phyloP scores from a whole-genome alignment of 495 filamentous ascomycete species.

The Xylaria nigripes region DNA sequence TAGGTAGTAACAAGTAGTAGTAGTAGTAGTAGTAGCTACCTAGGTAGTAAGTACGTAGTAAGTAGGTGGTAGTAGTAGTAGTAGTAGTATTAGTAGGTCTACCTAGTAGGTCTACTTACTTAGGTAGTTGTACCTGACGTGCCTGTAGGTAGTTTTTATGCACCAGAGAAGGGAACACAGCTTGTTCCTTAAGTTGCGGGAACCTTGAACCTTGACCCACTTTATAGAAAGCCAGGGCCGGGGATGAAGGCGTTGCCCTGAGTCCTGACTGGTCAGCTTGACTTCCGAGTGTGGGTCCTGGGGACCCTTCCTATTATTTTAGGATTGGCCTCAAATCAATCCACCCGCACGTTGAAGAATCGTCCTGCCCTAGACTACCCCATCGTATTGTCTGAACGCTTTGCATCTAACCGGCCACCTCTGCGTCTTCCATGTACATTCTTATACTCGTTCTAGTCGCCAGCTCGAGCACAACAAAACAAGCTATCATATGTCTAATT shows the following conservation, averaged over 20 bases:
- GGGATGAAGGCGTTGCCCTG: slow-evolving; percentile 22
- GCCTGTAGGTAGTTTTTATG: neutral
- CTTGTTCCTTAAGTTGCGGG: slow-evolving; percentile 14
- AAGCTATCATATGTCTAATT: slow-evolving; percentile 12
- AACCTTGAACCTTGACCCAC: slow-evolving; percentile 22
- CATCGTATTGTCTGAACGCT: slow-evolving; percentile 15
- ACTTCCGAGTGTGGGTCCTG: slow-evolving; percentile 20
- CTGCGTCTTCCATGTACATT: slow-evolving; percentile 19
- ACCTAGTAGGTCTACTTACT: neutral
- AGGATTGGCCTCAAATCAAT: slow-evolving; percentile 23
- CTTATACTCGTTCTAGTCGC: slow-evolving; percentile 38
- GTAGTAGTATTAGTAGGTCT: no score
- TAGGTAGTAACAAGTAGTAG: no score
- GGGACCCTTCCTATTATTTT: slow-evolving; percentile 22
- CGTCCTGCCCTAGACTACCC: slow-evolving; percentile 14
- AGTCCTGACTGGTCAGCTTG: slow-evolving; percentile 17
- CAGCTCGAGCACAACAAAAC: slow-evolving; percentile 17
- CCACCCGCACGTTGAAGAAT: slow-evolving; percentile 5
- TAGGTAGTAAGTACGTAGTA: no score
- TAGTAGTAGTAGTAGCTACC: no score
- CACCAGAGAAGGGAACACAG: slow-evolving; percentile 18
- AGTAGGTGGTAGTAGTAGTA: neutral
- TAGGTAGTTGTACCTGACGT: neutral
- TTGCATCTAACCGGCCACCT: slow-evolving; percentile 9
- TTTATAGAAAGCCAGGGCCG: slow-evolving; percentile 23